These are phyloP conservation scores for Salix dunnii DNA, from an alignment of 345 rosid genomes.

Conservation along the genomic window DNA sequence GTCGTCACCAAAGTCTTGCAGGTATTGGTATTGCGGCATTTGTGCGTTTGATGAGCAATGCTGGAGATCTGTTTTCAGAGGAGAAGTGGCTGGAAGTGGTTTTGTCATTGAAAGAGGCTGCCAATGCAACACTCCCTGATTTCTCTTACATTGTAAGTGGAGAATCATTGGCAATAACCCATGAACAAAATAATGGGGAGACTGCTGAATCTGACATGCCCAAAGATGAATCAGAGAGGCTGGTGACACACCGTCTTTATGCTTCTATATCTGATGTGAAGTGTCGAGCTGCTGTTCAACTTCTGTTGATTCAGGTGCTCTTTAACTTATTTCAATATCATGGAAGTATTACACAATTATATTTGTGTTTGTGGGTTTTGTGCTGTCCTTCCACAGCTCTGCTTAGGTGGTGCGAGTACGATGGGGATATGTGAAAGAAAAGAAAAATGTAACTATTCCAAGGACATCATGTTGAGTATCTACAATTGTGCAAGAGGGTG, in stretches of 20 bases:
- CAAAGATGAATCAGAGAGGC: constrained; percentile 48
- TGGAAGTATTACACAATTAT: background rate
- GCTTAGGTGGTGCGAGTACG: background rate
- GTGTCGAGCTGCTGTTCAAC: constrained; percentile 97
- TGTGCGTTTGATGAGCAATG: constrained; percentile 96
- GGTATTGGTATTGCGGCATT: constrained; percentile 98
- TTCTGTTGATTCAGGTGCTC: constrained; percentile 84
- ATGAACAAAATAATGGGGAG: constrained; percentile 44
- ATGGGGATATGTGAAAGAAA: background rate
- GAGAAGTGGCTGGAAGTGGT: constrained; percentile 96
- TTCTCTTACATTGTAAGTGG: constrained; percentile 57
- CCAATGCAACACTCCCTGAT: constrained; percentile 80
- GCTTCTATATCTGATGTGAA: constrained; percentile 75
- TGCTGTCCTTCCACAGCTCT: background rate
- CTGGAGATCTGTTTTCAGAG: constrained; percentile 80
- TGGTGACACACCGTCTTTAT: constrained; percentile 45
- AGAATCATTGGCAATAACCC: constrained; percentile 38
- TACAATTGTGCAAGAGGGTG: background rate
- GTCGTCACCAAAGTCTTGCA: constrained; percentile 99
- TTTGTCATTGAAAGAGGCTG: constrained; percentile 77
- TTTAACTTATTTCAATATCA: background rate
- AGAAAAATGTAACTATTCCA: background rate
- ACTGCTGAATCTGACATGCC: constrained; percentile 39
- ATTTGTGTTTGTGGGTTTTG: background rate
- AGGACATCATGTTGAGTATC: background rate